phyloP scores from a whole-genome alignment of 2,329 filamentous ascomycete genomes.

The Dryadomyces quercivorus region DNA sequence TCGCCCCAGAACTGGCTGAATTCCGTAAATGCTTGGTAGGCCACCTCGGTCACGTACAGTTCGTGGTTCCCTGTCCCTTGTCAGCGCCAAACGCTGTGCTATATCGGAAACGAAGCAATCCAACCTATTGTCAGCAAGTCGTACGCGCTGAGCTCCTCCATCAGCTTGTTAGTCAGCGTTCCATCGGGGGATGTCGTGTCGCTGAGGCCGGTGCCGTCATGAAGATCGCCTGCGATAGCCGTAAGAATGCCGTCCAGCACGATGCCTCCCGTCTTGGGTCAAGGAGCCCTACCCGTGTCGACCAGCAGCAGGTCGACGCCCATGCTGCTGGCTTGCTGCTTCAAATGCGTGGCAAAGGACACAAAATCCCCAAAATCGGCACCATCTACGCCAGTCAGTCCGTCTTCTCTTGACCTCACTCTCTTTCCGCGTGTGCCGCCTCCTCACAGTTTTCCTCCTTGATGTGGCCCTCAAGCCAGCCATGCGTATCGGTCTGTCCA shows the following conservation, averaged over 20 bases:
- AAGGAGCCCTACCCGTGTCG: constrained; percentile 35
- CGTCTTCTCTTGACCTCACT: neutral
- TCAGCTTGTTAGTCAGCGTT: constrained; percentile 34
- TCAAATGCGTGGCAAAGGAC: constrained; percentile 47
- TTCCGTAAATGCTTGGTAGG: constrained; percentile 47
- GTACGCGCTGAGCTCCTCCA: constrained; percentile 26
- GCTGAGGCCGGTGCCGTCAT: constrained; percentile 51
- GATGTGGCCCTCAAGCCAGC: constrained; percentile 48
- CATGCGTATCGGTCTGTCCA: constrained; percentile 42
- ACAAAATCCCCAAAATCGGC: constrained; percentile 57
- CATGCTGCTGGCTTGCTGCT: constrained; percentile 40
- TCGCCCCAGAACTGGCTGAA: constrained; percentile 44
- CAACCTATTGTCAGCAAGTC: constrained; percentile 29
- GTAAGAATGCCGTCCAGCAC: neutral
- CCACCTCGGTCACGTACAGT: constrained; percentile 48
- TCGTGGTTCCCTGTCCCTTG: constrained; percentile 45
- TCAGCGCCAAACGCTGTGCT: neutral
- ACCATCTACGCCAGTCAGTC: constrained; percentile 24
- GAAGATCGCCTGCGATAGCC: constrained; percentile 35
- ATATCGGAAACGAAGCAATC: neutral
- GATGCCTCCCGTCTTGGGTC: neutral
- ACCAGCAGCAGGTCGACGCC: constrained; percentile 48
- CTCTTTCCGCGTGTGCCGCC: neutral
- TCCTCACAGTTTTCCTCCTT: constrained; percentile 41
- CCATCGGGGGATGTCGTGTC: constrained; percentile 49